Percentiles rank a stretch among this genome's conserved stretches.
These are phyloP conservation scores for Vitis labrusca DNA, from an alignment of 164 flowering plant genomes.

Conservation along the genomic window DNA sequence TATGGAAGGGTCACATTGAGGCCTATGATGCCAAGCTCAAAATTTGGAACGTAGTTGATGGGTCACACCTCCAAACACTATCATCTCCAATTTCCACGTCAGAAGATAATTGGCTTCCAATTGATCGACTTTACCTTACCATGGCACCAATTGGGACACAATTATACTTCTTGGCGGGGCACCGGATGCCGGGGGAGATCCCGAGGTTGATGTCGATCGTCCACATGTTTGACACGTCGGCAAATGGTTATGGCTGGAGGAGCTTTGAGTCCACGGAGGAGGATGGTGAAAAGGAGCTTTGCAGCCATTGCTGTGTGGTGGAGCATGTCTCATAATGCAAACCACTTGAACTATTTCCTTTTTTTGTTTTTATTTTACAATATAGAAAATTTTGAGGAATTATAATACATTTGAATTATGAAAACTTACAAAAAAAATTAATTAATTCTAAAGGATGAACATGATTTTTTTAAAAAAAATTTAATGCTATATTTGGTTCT, in stretches of 20 bases:
- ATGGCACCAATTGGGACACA: conserved; percentile 46
- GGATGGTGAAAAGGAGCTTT: conserved; percentile 41
- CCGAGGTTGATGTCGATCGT: conserved; percentile 27
- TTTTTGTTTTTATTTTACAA: neutral
- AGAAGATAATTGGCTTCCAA: conserved; percentile 6
- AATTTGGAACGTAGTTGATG: conserved; percentile 49
- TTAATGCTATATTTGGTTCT: no score
- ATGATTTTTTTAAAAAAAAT: no score
- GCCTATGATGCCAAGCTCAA: conserved; percentile 38
- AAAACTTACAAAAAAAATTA: no score
- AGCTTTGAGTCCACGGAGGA: conserved; percentile 49
- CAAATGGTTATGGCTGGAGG: conserved; percentile 31
- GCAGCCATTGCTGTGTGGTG: conserved; percentile 45
- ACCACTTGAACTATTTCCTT: neutral
- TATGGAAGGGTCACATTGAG: conserved; percentile 64
- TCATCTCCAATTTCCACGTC: conserved; percentile 26
- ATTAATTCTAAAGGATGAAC: no score
- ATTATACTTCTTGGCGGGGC: conserved; percentile 50
- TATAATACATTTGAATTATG: no score
- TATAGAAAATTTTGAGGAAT: neutral
- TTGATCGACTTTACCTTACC: conserved; percentile 32
- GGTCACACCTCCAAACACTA: conserved; percentile 29
- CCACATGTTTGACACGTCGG: conserved; percentile 45
- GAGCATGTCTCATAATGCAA: conserved; percentile 5
- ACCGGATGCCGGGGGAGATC: conserved; percentile 27